Conservation (phyloP, 23 red algal genomes). For the Rhodosorus marinus region DNA sequence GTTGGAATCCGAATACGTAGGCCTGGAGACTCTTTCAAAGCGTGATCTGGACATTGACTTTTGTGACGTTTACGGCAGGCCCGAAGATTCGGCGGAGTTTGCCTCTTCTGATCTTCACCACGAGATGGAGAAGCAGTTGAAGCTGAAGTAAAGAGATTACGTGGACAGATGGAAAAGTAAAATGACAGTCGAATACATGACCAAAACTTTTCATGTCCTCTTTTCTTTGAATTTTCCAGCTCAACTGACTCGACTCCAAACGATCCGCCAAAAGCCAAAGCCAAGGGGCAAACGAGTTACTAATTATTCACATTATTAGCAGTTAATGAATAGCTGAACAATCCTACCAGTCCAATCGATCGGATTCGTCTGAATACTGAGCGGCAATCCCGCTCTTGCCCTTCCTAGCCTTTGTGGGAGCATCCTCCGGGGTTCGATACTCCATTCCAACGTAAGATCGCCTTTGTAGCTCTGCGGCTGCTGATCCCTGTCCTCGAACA, state of each 20-base stretch:
- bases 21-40: conserved; percentile 31
- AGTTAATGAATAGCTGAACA: too few species aligned
- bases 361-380: too few species aligned
- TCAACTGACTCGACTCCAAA: too few species aligned
- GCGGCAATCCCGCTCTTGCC: conserved; percentile 25
- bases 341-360: too few species aligned
- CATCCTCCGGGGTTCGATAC: conserved; percentile 1
- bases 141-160: too few species aligned
- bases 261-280: too few species aligned
- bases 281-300: too few species aligned
- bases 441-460: conserved; percentile 25
- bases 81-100: background rate
- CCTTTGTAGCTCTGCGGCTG: conserved; percentile 9
- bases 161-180: too few species aligned
- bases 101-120: background rate
- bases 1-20: conserved; percentile 26
- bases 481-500: conserved; percentile 1
- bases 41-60: conserved; percentile 45
- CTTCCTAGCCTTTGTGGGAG: conserved; percentile 8
- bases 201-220: too few species aligned
- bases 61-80: conserved; percentile 23
- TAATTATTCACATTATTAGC: too few species aligned
- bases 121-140: background rate
- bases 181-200: too few species aligned
- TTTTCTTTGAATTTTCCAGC: too few species aligned